These are phyloP conservation scores for Colletotrichum sp. DNA, from an alignment of 2,329 filamentous ascomycete genomes.

Conservation along the genomic window DNA sequence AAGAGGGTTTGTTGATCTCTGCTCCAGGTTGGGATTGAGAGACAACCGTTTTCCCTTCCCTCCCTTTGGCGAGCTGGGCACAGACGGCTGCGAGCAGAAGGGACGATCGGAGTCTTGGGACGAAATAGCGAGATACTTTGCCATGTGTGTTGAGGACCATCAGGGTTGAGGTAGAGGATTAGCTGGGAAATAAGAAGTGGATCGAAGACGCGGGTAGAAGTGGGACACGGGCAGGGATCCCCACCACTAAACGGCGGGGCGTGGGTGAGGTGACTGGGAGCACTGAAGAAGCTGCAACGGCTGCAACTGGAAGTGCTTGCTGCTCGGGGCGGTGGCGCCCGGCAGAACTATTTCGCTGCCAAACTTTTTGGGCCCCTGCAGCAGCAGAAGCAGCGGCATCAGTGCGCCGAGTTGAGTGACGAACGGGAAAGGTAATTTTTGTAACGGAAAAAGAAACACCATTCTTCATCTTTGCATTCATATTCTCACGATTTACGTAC, in stretches of 20 bases:
- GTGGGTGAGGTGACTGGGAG: slow-evolving; percentile 13
- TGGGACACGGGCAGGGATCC: not conserved
- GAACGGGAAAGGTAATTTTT: not conserved
- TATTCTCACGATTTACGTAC: accelerated
- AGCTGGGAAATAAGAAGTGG: not conserved
- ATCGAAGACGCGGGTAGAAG: slow-evolving; percentile 12
- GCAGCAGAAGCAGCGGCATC: not conserved
- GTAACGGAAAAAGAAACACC: not conserved
- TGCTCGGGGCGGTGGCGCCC: not conserved
- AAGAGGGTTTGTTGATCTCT: not conserved
- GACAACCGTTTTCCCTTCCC: not conserved
- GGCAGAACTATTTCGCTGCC: slow-evolving; percentile 17
- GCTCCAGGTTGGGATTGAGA: not conserved
- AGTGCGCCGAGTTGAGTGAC: not conserved
- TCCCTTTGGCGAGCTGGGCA: not conserved
- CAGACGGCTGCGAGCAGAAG: not conserved
- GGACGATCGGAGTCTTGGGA: not conserved
- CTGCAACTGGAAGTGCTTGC: not conserved
- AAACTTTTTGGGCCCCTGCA: slow-evolving; percentile 13
- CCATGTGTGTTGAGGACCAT: accelerated
- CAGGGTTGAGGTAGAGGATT: not conserved
- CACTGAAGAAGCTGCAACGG: not conserved
- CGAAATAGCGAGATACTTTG: not conserved
- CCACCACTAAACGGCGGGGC: not conserved
- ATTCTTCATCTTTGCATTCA: not conserved